Base-by-base conservation (phyloP, 495 filamentous ascomycete species). In the Bryoglossum gracile region DNA sequence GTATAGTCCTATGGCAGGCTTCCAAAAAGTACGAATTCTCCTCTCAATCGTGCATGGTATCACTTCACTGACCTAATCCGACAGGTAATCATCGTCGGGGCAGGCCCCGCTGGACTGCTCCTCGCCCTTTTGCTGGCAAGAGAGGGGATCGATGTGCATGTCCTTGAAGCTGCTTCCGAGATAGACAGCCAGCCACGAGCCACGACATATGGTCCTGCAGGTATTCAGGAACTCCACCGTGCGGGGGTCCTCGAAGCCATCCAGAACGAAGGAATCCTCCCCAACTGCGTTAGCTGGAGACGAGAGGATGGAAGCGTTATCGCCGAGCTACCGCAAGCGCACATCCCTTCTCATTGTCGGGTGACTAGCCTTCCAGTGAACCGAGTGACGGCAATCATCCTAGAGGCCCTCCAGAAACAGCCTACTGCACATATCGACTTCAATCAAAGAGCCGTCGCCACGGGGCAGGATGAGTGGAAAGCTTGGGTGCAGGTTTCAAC, bases 191-290 rank as follows among this genome's bases (percentile, higher is more conserved):
- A 76, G 45, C 76, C 76, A 9, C 76, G 76, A 43, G 73, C 75
- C 8, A 65, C 66, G n/a, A 68, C 76, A 52, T 75, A 76, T 58
- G 69, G 61, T 8, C 57, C 67, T 9, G 62, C 72, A 8, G 74
- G 74, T 14, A 68, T 72, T 43, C 72, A 72, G 35, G 76, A 77
- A 46, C 65, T 82, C 30, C 43, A 57, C 19, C 69, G 76, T 41
- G 76, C 77, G 3, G 77, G 75, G 1, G 69, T 80, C 24, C 56
- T 78, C 14, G 74, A 75, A 30, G 67, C 80, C 59, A 67, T 79
- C n/a, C 67, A 65, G 0, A 48, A 54, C 25, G 54, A 59, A 8
- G 78, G 77, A 0, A 67, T 81, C 56, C 61, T 60, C 17, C 66
- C 75, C 26, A 67, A 67, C 28, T 67, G 62, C 9, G 69, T 78